Evolutionary conservation across 2,329 filamentous ascomycete species (phyloP).

Genomic region (Aspergillus aculeatus): DNA sequence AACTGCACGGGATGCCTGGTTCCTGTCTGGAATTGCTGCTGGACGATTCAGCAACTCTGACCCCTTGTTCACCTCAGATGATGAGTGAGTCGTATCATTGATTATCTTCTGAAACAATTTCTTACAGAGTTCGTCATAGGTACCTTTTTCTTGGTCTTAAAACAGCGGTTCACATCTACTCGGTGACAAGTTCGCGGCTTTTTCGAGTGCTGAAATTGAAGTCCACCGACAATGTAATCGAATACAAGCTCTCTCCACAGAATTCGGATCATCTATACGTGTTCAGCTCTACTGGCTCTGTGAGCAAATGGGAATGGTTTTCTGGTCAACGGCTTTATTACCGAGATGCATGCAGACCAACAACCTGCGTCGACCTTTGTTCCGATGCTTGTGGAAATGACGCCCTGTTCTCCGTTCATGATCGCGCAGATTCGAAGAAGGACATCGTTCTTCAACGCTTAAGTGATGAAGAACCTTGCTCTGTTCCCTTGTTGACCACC

Average conservation of each 20-base stretch:
- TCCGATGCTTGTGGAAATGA: constrained; percentile 13
- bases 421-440: constrained; percentile 39
- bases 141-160: constrained; percentile 73
- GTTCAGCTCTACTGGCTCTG: constrained; percentile 50
- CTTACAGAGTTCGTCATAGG: constrained; percentile 43
- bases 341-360: constrained; percentile 44
- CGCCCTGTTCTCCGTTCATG: constrained; percentile 41
- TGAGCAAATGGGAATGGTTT: constrained; percentile 61
- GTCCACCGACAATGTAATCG: constrained; percentile 48
- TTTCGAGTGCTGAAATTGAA: constrained; percentile 66
- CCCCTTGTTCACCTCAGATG: constrained; percentile 58
- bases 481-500: constrained; percentile 31
- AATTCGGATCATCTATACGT: constrained; percentile 56
- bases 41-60: constrained; percentile 58
- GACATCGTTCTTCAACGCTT: constrained; percentile 30
- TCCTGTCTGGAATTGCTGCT: constrained; percentile 50
- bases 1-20: constrained; percentile 37
- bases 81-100: constrained; percentile 45
- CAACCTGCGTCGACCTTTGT: constrained; percentile 31
- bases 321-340: constrained; percentile 44
- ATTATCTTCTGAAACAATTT: background rate
- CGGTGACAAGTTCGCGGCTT: constrained; percentile 75
- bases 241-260: constrained; percentile 52
- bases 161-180: constrained; percentile 76
- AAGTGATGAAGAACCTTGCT: constrained; percentile 21